Conservation (phyloP, 495 filamentous ascomycete species). For the Stereocaulon alpinum region DNA sequence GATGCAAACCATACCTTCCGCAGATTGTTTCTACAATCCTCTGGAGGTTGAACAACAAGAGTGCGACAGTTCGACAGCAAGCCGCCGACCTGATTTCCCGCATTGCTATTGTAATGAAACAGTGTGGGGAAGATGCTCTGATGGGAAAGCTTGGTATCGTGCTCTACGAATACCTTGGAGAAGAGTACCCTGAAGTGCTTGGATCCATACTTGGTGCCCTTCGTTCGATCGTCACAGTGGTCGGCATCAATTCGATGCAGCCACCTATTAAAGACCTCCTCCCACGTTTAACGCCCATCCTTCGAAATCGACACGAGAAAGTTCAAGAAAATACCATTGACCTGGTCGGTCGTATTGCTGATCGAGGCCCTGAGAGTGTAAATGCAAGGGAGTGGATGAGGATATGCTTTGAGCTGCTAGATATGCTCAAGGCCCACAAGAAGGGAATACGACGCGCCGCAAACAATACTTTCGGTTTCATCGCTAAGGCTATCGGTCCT, state of each 20-base stretch:
- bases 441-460: constrained; percentile 97
- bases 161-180: constrained; percentile 97
- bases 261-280: constrained; percentile 97
- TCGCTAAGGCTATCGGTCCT: constrained; percentile 97
- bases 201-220: constrained; percentile 94
- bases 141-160: constrained; percentile 95
- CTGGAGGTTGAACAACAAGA: constrained; percentile 97
- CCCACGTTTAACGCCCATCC: constrained; percentile 88
- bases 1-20: constrained; percentile 92
- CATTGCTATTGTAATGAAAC: constrained; percentile 97
- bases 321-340: constrained; percentile 99
- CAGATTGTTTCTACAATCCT: constrained; percentile 95
- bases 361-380: constrained; percentile 90
- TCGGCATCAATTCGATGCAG: constrained; percentile 97
- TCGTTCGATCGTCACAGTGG: constrained; percentile 92
- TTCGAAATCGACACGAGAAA: constrained; percentile 98
- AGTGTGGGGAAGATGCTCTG: constrained; percentile 88
- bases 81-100: constrained; percentile 93
- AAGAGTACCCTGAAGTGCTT: constrained; percentile 97
- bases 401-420: constrained; percentile 96
- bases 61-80: constrained; percentile 89
- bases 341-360: constrained; percentile 94
- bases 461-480: constrained; percentile 99
- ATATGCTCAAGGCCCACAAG: constrained; percentile 99
- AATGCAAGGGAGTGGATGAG: constrained; percentile 99